Base-by-base conservation (phyloP, 768 basidiomycete species). In the Mycena sanguinolenta region DNA sequence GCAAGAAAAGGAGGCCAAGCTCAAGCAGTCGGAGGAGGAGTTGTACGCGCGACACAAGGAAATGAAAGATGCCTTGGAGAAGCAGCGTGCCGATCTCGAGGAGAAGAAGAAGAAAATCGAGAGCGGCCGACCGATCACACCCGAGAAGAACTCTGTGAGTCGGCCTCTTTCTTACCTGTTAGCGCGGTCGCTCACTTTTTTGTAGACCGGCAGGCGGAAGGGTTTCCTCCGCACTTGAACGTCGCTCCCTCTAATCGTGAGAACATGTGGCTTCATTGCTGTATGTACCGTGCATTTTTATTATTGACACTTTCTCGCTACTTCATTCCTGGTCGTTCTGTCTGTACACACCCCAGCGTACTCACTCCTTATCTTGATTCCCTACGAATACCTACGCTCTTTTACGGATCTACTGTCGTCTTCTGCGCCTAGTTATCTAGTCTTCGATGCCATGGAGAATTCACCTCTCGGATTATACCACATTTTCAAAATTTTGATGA, bases 11-110 rank as follows among this genome's bases (percentile, higher is more conserved):
- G 98, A 99, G 81, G 90, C 95, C 73, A 99, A 99, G 84, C 88
- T 99, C 80, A 98, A 98, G 86, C 98, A 99, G 82, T 95, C 94
- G 62, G 98, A 99, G 83, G 98, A 99, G 84, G 98, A 99, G 85
- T 89, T 99, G 21, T 99, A 99, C 79, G 94, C 97, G 68, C 92
- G 97, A 69, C 98, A 99, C 87, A 93, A 95, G 82, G 98, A 99
- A 82, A 99, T 99, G 98, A 99, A 99, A 86, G 98, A 99, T 75
- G 94, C 97, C 21, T 85, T 99, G 75, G 98, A 98, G 85, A 98
- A 97, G 85, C 98, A 99, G 82, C 90, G 97, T 73, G 75, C 84
- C 67, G 98, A 99, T 77, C 88, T 99, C 74, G 98, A 99, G 84
- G 98, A 99, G 79, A 99, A 98, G 91, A 98, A 97, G 90, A 88